Evolutionary conservation across 345 rosid species (phyloP), one percentile per base, ranked within the genome.

Genomic region (Citrus medica): DNA sequence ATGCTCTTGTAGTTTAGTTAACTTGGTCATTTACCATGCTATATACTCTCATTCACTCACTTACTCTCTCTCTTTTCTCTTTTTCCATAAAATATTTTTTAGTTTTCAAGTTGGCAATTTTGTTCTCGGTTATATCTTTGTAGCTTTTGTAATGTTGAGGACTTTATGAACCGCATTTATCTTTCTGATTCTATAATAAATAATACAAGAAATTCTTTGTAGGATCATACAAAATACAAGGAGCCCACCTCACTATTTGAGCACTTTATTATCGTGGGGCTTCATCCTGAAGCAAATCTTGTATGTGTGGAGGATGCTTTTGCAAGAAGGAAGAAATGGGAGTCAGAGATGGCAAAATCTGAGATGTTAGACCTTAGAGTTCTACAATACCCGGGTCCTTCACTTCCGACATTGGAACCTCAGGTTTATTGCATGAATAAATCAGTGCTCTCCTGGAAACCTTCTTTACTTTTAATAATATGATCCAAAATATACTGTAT

Each of bases 201-300:
- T 63, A 72, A 74, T 66, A 24, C 27, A 37, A 67, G 76, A 71
- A 65, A 76, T 80, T 78, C 84, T n/a, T 77, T 84, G 78, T 78
- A 93, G 99, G 98, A 90, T 77, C 84, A 82, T 65, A 82, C 83
- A 25, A 91, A 89, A 83, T 86, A 83, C 55, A 86, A 85, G 92
- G 94, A 89, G 79, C 95, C 99, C 28, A 88, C 88, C 37, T 85
- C 97, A 61, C 86, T 96, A 30, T 96, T 92, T 83, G 99, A 96
- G 85, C 97, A 94, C 84, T 91, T 96, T 77, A 83, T 94, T 84
- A 82, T 96, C 67, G 93, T 83, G 73, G 99, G 99, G 79, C 95
- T 94, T 86, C 92, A 88, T 78, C 97, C 97, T 32, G 92, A 89
- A 80, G 85, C 97, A 38, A 85, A 91, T 88, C 89, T 96, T 67